Evolutionary conservation across 163 green algal genomes (phyloP), one percentile per base, ranked within the genome.

Genomic region (Scenedesmus sp.): DNA sequence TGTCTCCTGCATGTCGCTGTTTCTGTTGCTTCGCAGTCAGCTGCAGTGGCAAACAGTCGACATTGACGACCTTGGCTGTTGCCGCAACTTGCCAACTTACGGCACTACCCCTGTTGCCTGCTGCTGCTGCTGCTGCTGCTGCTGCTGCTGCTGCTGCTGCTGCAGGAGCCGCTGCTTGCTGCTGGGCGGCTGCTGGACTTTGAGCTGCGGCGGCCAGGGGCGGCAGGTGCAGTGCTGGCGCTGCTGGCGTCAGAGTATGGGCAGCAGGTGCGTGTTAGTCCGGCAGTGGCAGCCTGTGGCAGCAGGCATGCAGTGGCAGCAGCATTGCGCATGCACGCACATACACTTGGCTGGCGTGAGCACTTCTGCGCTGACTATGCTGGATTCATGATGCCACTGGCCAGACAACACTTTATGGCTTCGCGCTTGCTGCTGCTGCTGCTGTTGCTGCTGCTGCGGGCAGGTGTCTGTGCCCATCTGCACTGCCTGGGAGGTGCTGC

Each of bases 401-500:
- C 26, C 2, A 9, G 2, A 9, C 66, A 76, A 5, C 15, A 18
- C 66, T 4, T 26, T 76, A 8, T 46, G 34, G 34, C 16, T 23
- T 76, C 16, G n/a, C 16, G 15, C 26, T 62, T n/a, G 8, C 34
- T 46, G 15, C 55, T 79, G 60, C 84, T 79, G 86, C 66, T 90
- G 86, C 86, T 82, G 62, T 6, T 84, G 52, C 87, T 82, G 84
- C 64, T 89, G 84, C 60, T 52, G 34, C 64, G 7, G 84, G 2
- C 74, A 91, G 87, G 60, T 91, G 34, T 87, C 57, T 81, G 87
- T 66, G 0, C 87, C 87, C 26, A 92, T 92, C 10, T 16, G 64
- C 46, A 92, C 88, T 74, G 88, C 88, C 2, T 92, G 88, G 88
- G 88, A 92, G 62, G 88, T 92, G 23, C 88, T 84, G 87, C 76